Base-by-base conservation (phyloP, 306 rosid species). In the Rosa multiflora region DNA sequence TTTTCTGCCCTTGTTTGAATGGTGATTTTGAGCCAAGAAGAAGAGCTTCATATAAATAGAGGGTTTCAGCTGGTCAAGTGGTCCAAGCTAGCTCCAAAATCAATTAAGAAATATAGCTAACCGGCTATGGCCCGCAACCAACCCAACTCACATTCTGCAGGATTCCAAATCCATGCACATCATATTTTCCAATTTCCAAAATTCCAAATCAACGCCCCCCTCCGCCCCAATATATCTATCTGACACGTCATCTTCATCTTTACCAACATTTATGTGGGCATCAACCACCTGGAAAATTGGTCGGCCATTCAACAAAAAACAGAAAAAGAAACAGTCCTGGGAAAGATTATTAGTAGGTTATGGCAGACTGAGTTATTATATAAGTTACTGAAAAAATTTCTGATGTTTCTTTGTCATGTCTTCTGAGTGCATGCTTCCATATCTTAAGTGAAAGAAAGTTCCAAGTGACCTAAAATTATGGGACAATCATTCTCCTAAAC, bases 241-340 rank as follows among this genome's bases (percentile, higher is more conserved):
- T 6, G 62, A 76, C 79, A 78, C 82, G 68, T 73, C 79, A 46
- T 67, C 67, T 2, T 74, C 72, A 8, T 74, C 61, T 74, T 78
- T 82, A 75, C 83, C 82, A 85, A 84, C 81, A 92, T 89, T 90
- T 87, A 90, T 85, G 90, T 82, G 79, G 82, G 88, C 58, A 82
- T 88, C 97, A 89, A 86, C 90, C 14, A 84, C 92, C 93, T 42
- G 85, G 90, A 88, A 79, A 85, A 79, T 67, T 88, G 88, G 97
- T 90, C 95, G 88, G 93, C 95, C 95, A 90, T 89, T 86, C 3
- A 40, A 70, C 46, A 64, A 62, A 51, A 75, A 47, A 56, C 72
- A 73, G 14, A 49, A 74, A 47, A 80, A 70, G 26, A 63, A 51
- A 21, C 67, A 44, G 70, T 61, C 59, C 46, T 4, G 43, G 67